These are phyloP conservation scores for Pythium aquatile DNA, from an alignment of 352 stramenopile genomes.

Conservation along the genomic window DNA sequence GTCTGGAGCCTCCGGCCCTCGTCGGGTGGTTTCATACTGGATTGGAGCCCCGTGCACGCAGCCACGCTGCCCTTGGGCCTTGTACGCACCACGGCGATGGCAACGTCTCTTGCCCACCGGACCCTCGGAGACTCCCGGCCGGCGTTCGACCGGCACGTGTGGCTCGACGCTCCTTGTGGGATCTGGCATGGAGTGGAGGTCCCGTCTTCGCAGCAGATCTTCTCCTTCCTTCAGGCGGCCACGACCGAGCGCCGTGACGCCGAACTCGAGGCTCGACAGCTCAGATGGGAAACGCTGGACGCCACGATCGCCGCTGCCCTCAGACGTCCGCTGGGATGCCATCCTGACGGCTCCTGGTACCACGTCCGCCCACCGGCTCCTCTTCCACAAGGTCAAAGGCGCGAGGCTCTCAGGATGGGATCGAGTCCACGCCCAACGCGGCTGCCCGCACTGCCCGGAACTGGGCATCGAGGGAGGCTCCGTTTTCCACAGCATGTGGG, in stretches of 20 bases:
- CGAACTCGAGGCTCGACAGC: not conserved
- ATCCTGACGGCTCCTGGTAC: not conserved
- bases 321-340: too few relatives aligned
- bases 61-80: not conserved
- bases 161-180: not conserved
- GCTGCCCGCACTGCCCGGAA: conserved; percentile 1
- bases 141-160: not conserved
- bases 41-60: not conserved
- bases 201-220: not conserved
- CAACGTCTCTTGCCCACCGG: not conserved
- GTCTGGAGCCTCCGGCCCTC: not conserved
- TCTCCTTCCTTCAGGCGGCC: too few relatives aligned
- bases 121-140: too few relatives aligned
- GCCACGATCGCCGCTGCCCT: not conserved
- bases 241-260: not conserved
- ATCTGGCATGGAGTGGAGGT: not conserved
- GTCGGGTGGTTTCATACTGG: not conserved
- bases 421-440: not conserved
- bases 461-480: not conserved
- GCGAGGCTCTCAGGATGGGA: not conserved
- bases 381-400: conserved; percentile 2
- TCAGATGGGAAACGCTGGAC: not conserved
- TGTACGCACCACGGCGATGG: not conserved
- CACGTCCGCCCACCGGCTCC: not conserved
- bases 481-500: not conserved